Base-by-base conservation (phyloP, 352 stramenopile genomes). In the Phytophthora melonis region DNA sequence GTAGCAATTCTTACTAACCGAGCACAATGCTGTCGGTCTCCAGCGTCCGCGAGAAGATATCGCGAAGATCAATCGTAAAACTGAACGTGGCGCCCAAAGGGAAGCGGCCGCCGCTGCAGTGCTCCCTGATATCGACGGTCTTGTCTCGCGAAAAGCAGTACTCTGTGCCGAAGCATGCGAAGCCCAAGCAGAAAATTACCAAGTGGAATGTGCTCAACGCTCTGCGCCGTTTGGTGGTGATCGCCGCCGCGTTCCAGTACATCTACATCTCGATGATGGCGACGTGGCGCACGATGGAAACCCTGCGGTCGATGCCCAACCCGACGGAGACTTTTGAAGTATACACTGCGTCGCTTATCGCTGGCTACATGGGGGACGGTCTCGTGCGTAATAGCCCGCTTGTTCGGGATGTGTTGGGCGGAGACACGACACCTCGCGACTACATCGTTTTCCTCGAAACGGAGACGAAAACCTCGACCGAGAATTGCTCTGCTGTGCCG, bases 361-460 rank as follows among this genome's bases (percentile, higher is more conserved):
- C 13, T 1, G 19, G 18, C 5, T 84, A 75, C 23, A 11, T 83
- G 11, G 80, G 75, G 5, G 59, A 54, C 1, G 58, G 69, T 0
- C 70, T 70, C 2, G 53, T 84, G 0, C 68, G 53, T 0, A 50
- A 72, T 21, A 87, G 80, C 2, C 71, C 68, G 9, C 62, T 85
- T 0, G 56, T 84, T 2, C 43, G 36, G 9, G 13, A 68, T 1
- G 43, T 49, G 0, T 60, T 88, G 0, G 30, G 21, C 0, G 59
- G 69, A 19, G 55, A 65, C 45, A 84, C 78, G 0, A 54, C 57
- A 0, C 78, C 78, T 1, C 67, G 64, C 45, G 62, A 67, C 13
- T 70, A 74, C 16, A 58, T 71, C 0, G 7, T 83, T 27, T 87
- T 77, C 47, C 72, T 87, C 18, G 56, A 53, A 18, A 62, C 30